Base-by-base conservation (phyloP, 2,329 filamentous ascomycete genomes). In the Alternaria brassicae region DNA sequence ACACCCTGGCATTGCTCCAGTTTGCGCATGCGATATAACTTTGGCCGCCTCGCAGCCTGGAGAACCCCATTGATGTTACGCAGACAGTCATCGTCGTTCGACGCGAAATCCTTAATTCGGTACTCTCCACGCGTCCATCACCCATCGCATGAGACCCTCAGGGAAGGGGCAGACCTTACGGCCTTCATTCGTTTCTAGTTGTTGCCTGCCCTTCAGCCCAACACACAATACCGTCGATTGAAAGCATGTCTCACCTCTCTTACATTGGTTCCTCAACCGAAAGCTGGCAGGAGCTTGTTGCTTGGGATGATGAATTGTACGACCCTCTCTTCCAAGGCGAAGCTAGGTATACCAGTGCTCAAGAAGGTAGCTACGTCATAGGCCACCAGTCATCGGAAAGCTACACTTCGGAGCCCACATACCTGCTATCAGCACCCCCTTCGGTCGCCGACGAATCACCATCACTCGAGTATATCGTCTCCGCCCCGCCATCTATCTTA, bases 291-390 rank as follows among this genome's bases (percentile, higher is more conserved):
- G 70, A 72, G 19, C 51, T 75, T 6, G 55, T 76, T 41, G 61
- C 57, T 12, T 75, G 71, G 73, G 68, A 73, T 30, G 73, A 65
- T 6, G 71, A 73, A 36, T 15, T 72, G n/a, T 69, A 63, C 50
- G 68, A 74, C 51, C 64, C 71, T 9, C 55, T 74, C 30, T 76
- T 71, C 57, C 66, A 68, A 25, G 63, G 61, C 41, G 67, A 72
- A 45, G 50, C 49, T 12, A 59, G 56, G 25, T 67, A 67, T 40
- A 56, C 62, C 1, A 56, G 42, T 9, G 37, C 50, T 32, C 58
- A 62, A 19, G 47, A 37, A 30, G 51, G 58, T 13, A 60, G 55
- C 53, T 68, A 64, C 49, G 28, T 53, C 10, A 50, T 53, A 12
- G 57, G 64, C 47, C 63, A 62, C 48, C 61, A 67, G n/a, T 37